Base-by-base conservation (phyloP, 1,284 basidiomycete genomes). In the Leccinum angustisporum region DNA sequence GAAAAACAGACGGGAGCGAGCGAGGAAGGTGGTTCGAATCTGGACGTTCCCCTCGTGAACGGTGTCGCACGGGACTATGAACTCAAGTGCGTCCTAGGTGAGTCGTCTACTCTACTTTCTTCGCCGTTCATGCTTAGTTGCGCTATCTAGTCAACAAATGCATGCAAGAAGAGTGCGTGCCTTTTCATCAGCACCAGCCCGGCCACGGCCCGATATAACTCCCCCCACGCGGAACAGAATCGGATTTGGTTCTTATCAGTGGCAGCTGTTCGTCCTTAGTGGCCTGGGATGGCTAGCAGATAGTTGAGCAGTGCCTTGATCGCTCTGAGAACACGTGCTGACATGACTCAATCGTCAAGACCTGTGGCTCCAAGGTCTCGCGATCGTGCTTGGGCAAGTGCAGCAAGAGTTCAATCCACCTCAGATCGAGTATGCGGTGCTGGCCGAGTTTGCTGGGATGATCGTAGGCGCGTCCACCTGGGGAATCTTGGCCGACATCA, bases 171-270 rank as follows among this genome's bases (percentile, higher is more conserved):
- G 81, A 83, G 80, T 81, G 46, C 11, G 76, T 72, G 10, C 30
- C 54, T 33, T 54, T 36, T 36, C 58, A 61, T 58, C 55, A 60
- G 7, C 48, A 52, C 43, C 54, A 34, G 36, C 43, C 46, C 51
- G 46, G 34, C 18, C 43, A 13, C 18, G 18, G 18, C 43, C 33
- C 61, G 40, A 67, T n/a, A 30, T 18, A 21, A 48, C 18, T 21
- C 18, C 18, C 11, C 13, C 21, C 43, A 48, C 43, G 43, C 18
- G 18, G 18, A 13, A 57, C 61, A 83, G 81, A 62, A 83, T 88
- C 60, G 86, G 86, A 21, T 86, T 85, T 62, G 86, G 86, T 14
- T 77, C 77, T 57, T 88, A 86, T 73, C 86, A 88, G 68, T 75
- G 78, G 64, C 82, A 86, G 72, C 77, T 88, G 38, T 86, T 86